Percentiles rank a stretch among this genome's conserved stretches.
phyloP scores from a whole-genome alignment of 371 early-diverging fungal species.

The Mucor ambiguus region DNA sequence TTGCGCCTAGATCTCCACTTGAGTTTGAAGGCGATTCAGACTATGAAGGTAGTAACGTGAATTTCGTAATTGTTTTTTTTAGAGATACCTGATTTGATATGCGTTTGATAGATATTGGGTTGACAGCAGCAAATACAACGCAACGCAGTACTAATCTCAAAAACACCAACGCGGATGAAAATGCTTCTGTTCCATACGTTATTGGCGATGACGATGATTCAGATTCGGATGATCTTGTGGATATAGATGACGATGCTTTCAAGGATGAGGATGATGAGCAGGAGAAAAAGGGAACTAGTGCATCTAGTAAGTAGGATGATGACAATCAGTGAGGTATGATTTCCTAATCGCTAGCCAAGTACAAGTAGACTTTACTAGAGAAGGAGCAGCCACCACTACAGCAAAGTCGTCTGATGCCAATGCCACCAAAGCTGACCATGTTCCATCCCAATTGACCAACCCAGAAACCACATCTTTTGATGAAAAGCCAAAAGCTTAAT shows the following conservation, averaged over 20 bases:
- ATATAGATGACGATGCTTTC: constrained; percentile 10
- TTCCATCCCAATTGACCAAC: not conserved
- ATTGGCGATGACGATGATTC: constrained; percentile 29
- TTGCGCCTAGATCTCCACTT: constrained; percentile 26
- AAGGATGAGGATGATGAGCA: constrained; percentile 4
- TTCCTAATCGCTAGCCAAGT: too few species aligned
- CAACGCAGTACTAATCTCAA: not conserved
- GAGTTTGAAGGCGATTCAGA: constrained; percentile 28
- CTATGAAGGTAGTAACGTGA: constrained; percentile 19
- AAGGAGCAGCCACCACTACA: not conserved
- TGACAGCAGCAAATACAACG: constrained; percentile 15
- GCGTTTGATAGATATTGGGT: constrained; percentile 16
- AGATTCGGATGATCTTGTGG: constrained; percentile 19
- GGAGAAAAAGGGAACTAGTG: not conserved
- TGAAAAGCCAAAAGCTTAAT: not conserved
- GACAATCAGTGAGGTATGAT: too few species aligned
- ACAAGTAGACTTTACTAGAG: not conserved
- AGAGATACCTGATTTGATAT: not conserved
- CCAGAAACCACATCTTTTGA: not conserved
- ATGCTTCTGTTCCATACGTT: constrained; percentile 23
- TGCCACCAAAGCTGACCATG: not conserved
- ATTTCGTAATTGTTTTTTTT: too few species aligned
- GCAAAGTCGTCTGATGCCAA: not conserved
- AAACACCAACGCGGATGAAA: not conserved
- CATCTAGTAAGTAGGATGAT: not conserved